Base-by-base conservation (phyloP, 179 eudicot species). In the Spergularia azorica region DNA sequence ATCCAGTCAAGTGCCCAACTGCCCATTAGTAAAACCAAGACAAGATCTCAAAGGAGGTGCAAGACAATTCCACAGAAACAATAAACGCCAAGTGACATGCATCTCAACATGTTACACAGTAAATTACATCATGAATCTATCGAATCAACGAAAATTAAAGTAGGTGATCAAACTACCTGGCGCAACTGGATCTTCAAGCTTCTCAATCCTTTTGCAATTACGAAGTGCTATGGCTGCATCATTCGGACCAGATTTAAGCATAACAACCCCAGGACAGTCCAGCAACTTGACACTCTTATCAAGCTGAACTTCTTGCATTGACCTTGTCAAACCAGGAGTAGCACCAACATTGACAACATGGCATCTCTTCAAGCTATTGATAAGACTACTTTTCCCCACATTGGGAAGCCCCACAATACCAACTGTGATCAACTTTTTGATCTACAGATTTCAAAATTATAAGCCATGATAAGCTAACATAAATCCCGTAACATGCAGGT, bases 181-280 rank as follows among this genome's bases (percentile, higher is more conserved):
- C 59, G 85, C 89, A 78, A 90, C 56, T 13, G 94, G 94, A 75
- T 95, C 98, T 77, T 90, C 94, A 74, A 96, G 84, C 85, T 94
- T 94, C 86, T 96, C 99, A 69, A 96, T 96, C 79, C 88, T 86
- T 75, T 89, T 96, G 83, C 99, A 96, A 80, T 96, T 95, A 63
- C 96, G 81, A 79, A 96, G 98, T 51, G 92, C 97, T 79, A 91
- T 69, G 16, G 96, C 80, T 64, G 93, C 85, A 82, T 94, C 96
- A 82, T 83, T 94, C 77, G 80, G 90, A 58, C 70, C 83, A 72
- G 98, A 86, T 69, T 86, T 87, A 70, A 96, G 97, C 96, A 96
- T 84, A 50, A 96, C 99, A 77, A 96, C 98, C 65, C 98, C 99
- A 83, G 99, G 99, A 79, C 99, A 96, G 75, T 96, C 99, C 85